phyloP scores from a whole-genome alignment of 2,329 filamentous ascomycete species.

The Dactylellina sp. region DNA sequence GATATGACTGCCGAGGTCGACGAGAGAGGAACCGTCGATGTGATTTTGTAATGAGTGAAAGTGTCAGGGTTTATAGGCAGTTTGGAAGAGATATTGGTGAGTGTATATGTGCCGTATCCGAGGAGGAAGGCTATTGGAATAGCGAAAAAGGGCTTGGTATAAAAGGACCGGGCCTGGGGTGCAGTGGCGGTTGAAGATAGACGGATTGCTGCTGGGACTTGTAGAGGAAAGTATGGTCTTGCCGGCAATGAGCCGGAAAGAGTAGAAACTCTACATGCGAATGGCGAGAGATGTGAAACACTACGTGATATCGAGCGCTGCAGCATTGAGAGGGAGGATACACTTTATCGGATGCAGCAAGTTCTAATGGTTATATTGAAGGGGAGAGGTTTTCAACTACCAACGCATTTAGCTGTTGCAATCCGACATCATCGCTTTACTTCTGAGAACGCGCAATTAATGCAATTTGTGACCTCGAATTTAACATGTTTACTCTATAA shows the following conservation, averaged over 20 bases:
- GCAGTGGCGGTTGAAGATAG: slow-evolving; percentile 7
- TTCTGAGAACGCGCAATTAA: too few species aligned
- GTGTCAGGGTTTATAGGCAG: slow-evolving; percentile 71
- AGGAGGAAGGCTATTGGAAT: slow-evolving; percentile 62
- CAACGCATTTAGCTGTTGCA: slow-evolving; percentile 17
- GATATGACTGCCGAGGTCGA: too few species aligned
- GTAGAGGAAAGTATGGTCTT: neutral
- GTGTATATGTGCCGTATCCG: slow-evolving; percentile 64
- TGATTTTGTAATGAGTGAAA: slow-evolving; percentile 76
- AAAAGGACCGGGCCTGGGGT: slow-evolving; percentile 20
- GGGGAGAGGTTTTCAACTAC: neutral
- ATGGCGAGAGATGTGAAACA: slow-evolving; percentile 4
- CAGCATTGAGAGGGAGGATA: slow-evolving; percentile 18
- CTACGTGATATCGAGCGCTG: slow-evolving; percentile 33
- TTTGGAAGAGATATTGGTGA: slow-evolving; percentile 38
- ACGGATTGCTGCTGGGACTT: slow-evolving; percentile 1
- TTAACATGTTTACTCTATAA: too few species aligned
- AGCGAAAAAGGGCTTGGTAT: slow-evolving; percentile 41
- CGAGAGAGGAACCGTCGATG: slow-evolving; percentile 70
- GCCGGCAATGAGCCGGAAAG: neutral
- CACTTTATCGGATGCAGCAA: neutral
- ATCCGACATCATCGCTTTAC: too few species aligned
- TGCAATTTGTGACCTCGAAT: too few species aligned
- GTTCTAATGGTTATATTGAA: neutral
- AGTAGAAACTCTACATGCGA: slow-evolving; percentile 13